phyloP scores from a whole-genome alignment of 1,139 yeast species.

The Geotrichum histeridarum region DNA sequence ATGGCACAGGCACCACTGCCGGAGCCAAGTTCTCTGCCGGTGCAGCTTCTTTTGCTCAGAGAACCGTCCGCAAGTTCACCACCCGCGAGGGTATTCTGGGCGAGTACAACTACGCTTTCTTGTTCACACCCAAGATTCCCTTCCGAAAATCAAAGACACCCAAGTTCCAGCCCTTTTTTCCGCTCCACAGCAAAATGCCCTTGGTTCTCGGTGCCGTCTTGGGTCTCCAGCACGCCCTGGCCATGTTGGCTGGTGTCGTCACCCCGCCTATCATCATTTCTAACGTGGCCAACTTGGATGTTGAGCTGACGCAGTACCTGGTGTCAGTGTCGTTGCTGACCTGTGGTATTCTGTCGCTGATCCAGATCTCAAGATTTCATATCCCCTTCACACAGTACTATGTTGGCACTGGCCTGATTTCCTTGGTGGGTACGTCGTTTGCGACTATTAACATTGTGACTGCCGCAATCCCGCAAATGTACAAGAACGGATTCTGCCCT shows the following conservation, averaged over 20 bases:
- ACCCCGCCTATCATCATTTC: constrained; percentile 79
- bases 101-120: constrained; percentile 71
- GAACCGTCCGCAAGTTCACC: constrained; percentile 26
- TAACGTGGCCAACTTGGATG: constrained; percentile 51
- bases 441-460: constrained; percentile 78
- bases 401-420: constrained; percentile 79
- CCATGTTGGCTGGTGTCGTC: constrained; percentile 88
- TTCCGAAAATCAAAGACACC: constrained; percentile 44
- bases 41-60: background rate
- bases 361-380: constrained; percentile 79
- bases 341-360: constrained; percentile 64
- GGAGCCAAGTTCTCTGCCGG: background rate
- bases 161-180: constrained; percentile 64
- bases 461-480: constrained; percentile 76
- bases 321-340: constrained; percentile 73
- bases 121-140: constrained; percentile 74
- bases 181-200: constrained; percentile 75
- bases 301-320: constrained; percentile 55
- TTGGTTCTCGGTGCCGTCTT: constrained; percentile 63
- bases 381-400: constrained; percentile 66
- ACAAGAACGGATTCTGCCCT: constrained; percentile 64
- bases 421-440: constrained; percentile 89
- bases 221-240: constrained; percentile 81
- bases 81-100: constrained; percentile 77
- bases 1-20: background rate